Evolutionary conservation across 208 protist species (phyloP).

Genomic region (Leishmania guyanensis): DNA sequence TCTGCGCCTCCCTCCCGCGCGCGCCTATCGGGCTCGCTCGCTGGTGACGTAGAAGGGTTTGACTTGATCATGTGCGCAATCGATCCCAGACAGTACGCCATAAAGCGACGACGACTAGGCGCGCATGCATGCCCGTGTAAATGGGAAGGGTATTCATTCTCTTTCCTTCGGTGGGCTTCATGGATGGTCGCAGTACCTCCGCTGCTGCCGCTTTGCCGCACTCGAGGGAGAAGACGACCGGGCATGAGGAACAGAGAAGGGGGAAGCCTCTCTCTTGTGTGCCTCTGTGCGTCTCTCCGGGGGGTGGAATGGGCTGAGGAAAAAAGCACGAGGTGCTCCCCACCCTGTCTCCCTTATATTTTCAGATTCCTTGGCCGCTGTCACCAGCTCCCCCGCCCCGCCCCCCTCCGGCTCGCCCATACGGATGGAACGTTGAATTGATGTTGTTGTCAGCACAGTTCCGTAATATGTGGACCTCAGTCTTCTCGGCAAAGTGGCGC

Average conservation of each 20-base stretch:
- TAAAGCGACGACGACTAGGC: background rate
- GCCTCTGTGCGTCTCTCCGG: too few relatives aligned
- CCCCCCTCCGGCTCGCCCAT: too few relatives aligned
- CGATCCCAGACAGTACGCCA: too few relatives aligned
- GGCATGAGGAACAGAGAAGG: background rate
- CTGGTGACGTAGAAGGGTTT: too few relatives aligned
- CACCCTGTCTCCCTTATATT: background rate
- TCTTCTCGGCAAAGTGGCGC: background rate
- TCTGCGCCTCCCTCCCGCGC: background rate
- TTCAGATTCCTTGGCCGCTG: background rate
- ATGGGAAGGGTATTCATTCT: background rate
- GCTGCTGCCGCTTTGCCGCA: too few relatives aligned
- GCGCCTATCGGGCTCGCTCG: background rate
- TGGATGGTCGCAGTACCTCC: background rate
- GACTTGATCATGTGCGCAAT: too few relatives aligned
- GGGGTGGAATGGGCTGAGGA: too few relatives aligned
- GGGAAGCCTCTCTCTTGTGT: too few relatives aligned
- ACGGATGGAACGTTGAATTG: background rate
- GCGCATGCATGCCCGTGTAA: background rate
- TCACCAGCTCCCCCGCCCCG: background rate
- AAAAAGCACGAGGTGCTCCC: background rate
- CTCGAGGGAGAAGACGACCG: background rate
- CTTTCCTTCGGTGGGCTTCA: conserved; percentile 4
- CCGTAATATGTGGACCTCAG: background rate
- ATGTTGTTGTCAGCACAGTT: background rate